A percentile compares a stretch with the other conserved stretches of the same genome.
Evolutionary conservation across 1,284 basidiomycete genomes (phyloP).

Genomic region (Marasmius fiardii): DNA sequence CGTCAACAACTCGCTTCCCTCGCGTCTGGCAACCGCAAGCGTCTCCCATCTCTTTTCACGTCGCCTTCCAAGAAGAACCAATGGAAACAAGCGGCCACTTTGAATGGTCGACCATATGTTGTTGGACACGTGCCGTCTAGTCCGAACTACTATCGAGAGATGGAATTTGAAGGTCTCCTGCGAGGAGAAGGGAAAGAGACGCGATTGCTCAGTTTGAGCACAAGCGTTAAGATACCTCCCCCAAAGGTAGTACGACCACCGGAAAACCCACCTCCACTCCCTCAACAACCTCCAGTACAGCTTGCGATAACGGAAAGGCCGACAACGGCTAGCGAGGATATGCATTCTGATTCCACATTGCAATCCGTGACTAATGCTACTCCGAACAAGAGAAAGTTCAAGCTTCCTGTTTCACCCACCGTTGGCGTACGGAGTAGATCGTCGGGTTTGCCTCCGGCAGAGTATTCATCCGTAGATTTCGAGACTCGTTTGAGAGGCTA

Average conservation of each 20-base stretch:
- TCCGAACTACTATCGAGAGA: slow-evolving; percentile 57
- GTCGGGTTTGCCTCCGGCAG: slow-evolving; percentile 40
- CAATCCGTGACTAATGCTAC: neutral
- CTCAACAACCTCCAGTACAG: neutral
- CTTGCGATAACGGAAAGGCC: no score
- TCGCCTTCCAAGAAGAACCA: slow-evolving; percentile 30
- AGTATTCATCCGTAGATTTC: slow-evolving; percentile 71
- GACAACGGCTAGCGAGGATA: slow-evolving; percentile 27
- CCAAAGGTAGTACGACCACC: slow-evolving; percentile 1
- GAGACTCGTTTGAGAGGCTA: slow-evolving; percentile 67
- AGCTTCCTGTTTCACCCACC: slow-evolving; percentile 4
- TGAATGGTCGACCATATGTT: slow-evolving; percentile 74
- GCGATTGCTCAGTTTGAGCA: slow-evolving; percentile 38
- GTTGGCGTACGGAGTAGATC: neutral
- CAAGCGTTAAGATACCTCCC: slow-evolving; percentile 8
- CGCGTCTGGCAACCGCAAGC: slow-evolving; percentile 26
- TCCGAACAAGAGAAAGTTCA: slow-evolving; percentile 6
- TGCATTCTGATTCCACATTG: slow-evolving; percentile 29
- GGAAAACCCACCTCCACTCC: neutral
- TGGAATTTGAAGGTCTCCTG: slow-evolving; percentile 79
- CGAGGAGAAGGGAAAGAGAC: slow-evolving; percentile 48
- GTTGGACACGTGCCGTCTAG: slow-evolving; percentile 64
- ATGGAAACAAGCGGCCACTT: slow-evolving; percentile 75
- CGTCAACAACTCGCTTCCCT: slow-evolving; percentile 61
- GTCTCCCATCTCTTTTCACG: slow-evolving; percentile 35